Base-by-base conservation (phyloP, 2,329 filamentous ascomycete genomes). In the Rhexocercosporidium sp. region DNA sequence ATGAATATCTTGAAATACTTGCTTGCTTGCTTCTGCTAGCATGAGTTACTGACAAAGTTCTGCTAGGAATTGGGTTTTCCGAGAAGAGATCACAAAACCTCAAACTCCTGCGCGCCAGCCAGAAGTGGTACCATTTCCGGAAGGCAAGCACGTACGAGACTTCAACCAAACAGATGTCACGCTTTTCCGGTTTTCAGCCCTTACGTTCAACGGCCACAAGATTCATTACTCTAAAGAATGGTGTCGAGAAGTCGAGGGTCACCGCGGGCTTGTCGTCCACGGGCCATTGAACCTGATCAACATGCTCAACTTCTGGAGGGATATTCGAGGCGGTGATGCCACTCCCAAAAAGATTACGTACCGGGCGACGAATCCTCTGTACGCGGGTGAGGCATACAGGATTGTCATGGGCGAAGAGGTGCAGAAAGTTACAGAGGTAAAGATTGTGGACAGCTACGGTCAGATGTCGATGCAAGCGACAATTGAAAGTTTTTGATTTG, bases 151-250 rank as follows among this genome's bases (percentile, higher is more conserved):
- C 47, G 67, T 57, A 0, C 80, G 1, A 84, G 73, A 74, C 41
- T 73, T 74, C 51, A 66, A 73, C 75, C 60, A 79, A 72, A 47
- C 74, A 22, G 71, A 73, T 37, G 67, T 73, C 67, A 31, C 72
- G 44, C 53, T 97, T 0, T 96, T 96, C 79, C 88, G 92, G 20
- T 97, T 94, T 81, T 94, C 91, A 0, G 92, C 92, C 0, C 81
- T 97, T 47, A 96, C 92, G 0, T 94, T 94, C 81, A 97, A 97
- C 76, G 92, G 88, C 0, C 94, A 97, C 78, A 89, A 88, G 71
- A 96, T 97, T 64, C 94, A 97, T 78, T 90, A 95, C 72, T 92
- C 94, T 90, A 96, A 66, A 61, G 41, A 73, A 56, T 64, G 74
- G 69, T 64, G 77, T 75, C 51, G 66, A 76, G 25, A 75, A 79